Base-by-base conservation (phyloP, 2,329 filamentous ascomycete genomes). In the Cladophialophora psammophila region DNA sequence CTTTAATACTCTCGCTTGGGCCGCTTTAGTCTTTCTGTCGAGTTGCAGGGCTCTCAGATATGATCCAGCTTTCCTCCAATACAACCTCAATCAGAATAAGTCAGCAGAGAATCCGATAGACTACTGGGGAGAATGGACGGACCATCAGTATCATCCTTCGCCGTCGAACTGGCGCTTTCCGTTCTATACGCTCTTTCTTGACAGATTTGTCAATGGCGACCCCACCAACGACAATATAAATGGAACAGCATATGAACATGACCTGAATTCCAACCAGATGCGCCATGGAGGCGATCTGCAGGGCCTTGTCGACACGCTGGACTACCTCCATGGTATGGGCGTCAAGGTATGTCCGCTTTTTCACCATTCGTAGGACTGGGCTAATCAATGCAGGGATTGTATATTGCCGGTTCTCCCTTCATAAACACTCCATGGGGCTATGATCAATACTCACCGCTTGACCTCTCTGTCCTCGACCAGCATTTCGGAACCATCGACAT, bases 261-360 rank as follows among this genome's bases (percentile, higher is more conserved):
- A 90, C 73, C 76, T 83, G 64, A 82, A 81, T 71, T 86, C 83
- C 65, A 90, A 85, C 63, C 87, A 89, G 74, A 84, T 90, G 77
- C 85, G 87, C 36, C 85, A 88, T 78, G 87, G 87, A 34, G 87
- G 88, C 66, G 87, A 90, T 74, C 78, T 87, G 15, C 77, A 80
- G 64, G 87, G 87, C 13, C 73, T 90, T 57, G 74, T 85, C 64
- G 85, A 89, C 71, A 86, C 85, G 18, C 78, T 90, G 67, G 87
- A 90, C 74, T 90, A 90, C 74, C 78, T 90, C 42, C 84, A 87
- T 68, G 88, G 87, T 66, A 86, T 89, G 83, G 88, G 87, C 20
- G 84, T 89, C 74, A 87, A 86, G 80, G 85, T 84, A 69, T 40
- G 73, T 50, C 54, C 1, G 32, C 8, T 35, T 18, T 18, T 58